Conservation (phyloP, 1,284 basidiomycete species). For the Uromyces viciae-fabae region DNA sequence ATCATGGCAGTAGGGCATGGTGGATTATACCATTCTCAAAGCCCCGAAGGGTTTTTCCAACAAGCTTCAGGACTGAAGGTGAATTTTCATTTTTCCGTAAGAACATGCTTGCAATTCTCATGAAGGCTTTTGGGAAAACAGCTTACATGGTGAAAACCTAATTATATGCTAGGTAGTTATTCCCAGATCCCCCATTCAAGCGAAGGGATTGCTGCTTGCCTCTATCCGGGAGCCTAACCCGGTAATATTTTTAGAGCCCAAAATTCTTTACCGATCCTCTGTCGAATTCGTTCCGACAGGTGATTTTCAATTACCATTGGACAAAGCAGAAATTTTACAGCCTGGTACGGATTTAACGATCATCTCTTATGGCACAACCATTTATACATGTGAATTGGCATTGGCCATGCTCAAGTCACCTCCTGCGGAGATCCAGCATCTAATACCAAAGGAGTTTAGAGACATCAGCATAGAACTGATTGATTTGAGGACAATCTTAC, state of each 20-base stretch:
- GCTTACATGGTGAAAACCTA: too few species aligned
- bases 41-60: constrained; percentile 89
- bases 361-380: constrained; percentile 83
- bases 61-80: constrained; percentile 85
- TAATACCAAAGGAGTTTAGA: constrained; percentile 69
- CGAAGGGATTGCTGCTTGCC: constrained; percentile 79
- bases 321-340: constrained; percentile 69
- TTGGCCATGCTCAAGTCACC: constrained; percentile 67
- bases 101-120: background rate
- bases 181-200: constrained; percentile 86
- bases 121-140: too few species aligned
- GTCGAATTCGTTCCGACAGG: constrained; percentile 88
- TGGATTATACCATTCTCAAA: constrained; percentile 88
- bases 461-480: constrained; percentile 78
- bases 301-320: constrained; percentile 77
- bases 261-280: constrained; percentile 79
- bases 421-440: constrained; percentile 63
- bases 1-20: constrained; percentile 89
- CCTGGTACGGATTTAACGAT: constrained; percentile 78
- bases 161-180: constrained; percentile 78
- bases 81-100: constrained; percentile 18
- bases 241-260: constrained; percentile 90
- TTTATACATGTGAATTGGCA: constrained; percentile 83
- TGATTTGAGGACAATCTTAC: constrained; percentile 81
- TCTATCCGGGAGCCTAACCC: constrained; percentile 88